Base-by-base conservation (phyloP, 2,329 filamentous ascomycete genomes). In the Pseudopyricularia cyperi region DNA sequence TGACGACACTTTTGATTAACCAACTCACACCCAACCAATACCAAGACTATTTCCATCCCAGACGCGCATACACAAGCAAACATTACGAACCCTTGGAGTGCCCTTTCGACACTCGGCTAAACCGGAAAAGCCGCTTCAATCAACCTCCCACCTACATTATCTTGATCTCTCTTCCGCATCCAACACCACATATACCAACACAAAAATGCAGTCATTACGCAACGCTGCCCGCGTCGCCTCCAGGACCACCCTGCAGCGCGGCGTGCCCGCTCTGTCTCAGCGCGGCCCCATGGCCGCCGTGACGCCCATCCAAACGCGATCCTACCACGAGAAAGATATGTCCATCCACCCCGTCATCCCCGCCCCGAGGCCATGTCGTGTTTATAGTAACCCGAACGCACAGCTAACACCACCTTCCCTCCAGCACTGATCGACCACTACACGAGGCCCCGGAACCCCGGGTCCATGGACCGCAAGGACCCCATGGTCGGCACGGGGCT, bases 401-500 rank as follows among this genome's bases (percentile, higher is more conserved):
- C 15, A 48, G 44, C 44, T 52, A 52, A 52, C 51, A 42, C 30
- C 14, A 7, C 30, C 7, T 39, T 24, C 44, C 15, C 33, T 24
- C 26, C 28, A 24, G n/a, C n/a, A 58, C 57, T 60, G 57, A 58
- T 59, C 52, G 58, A 60, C 55, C 59, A 60, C 56, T 60, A 60
- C 57, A 57, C 54, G 5, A 56, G 56, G 28, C 59, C 59, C 26
- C 74, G 75, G 54, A 78, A 78, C 58, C 74, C 76, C 55, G 75
- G 75, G 52, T 77, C 75, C 54, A 71, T 79, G 65, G 70, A 75
- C 67, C 94, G 94, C 75, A 79, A 79, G 56, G 88, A 93, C 58
- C 67, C 71, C 52, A 86, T 93, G 57, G 90, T 96, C 56, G 90
- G 90, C 59, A 95, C 90, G 17, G 90, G 90, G 44, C 85, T 96